Conservation (phyloP, 2,329 filamentous ascomycete genomes). For the Pseudogymnoascus sp. region DNA sequence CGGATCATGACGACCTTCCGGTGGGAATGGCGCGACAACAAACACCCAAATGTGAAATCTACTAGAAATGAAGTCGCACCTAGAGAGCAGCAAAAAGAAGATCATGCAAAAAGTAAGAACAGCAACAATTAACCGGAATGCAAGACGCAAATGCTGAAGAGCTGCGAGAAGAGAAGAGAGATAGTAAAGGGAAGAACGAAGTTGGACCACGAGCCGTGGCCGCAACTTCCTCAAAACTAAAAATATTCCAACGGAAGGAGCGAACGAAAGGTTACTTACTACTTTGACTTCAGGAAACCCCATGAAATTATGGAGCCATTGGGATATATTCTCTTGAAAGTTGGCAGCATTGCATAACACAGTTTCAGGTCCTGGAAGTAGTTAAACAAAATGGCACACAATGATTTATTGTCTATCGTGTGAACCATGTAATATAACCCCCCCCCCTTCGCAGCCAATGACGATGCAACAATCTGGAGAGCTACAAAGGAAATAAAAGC, state of each 20-base stretch:
- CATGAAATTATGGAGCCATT: not conserved
- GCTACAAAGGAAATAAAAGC: slow-evolving; percentile 17
- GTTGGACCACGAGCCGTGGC: slow-evolving; percentile 9
- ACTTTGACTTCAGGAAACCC: not conserved
- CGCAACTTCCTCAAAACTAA: not conserved
- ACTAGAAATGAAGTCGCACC: not conserved
- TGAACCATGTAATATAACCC: not conserved
- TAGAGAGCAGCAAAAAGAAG: not conserved
- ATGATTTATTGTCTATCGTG: slow-evolving; percentile 7
- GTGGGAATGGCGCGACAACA: not conserved
- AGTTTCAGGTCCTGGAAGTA: not conserved
- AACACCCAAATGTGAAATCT: not conserved
- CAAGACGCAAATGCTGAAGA: slow-evolving; percentile 20
- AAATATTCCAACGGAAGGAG: not conserved
- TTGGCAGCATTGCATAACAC: not conserved
- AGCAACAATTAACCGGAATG: slow-evolving; percentile 14
- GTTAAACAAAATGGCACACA: not conserved
- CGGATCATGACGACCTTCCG: slow-evolving; percentile 19
- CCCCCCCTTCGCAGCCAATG: not conserved
- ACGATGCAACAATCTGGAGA: slow-evolving; percentile 1
- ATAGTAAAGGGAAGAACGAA: slow-evolving; percentile 22
- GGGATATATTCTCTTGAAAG: not conserved
- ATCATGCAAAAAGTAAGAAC: not conserved
- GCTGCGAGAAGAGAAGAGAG: slow-evolving; percentile 23
- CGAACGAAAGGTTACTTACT: not conserved